Percentiles rank a stretch among this genome's conserved stretches.
Conservation (phyloP, 176 grass and related monocot species). For the Aegilops bicornis region DNA sequence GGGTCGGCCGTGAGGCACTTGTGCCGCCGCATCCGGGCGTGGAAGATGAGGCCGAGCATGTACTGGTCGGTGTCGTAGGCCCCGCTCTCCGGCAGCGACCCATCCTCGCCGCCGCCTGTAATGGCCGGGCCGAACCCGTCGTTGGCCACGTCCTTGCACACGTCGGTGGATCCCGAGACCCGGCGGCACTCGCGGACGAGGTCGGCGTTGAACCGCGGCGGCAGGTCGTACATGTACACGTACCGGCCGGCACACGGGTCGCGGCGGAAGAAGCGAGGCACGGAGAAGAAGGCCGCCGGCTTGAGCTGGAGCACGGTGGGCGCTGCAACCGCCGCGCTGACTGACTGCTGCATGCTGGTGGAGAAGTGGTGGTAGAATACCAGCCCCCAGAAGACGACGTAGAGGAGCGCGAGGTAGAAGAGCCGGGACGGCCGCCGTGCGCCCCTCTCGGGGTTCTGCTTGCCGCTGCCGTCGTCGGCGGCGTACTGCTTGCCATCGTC, state of each 20-base stretch:
- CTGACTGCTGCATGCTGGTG: background rate
- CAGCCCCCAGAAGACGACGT: background rate
- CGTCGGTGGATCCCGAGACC: slow-evolving; percentile 18
- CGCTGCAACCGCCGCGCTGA: background rate
- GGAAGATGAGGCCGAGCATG: slow-evolving; percentile 73
- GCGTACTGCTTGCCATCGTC: background rate
- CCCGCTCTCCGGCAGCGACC: slow-evolving; percentile 23
- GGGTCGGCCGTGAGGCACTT: slow-evolving; percentile 61
- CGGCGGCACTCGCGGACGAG: slow-evolving; percentile 34
- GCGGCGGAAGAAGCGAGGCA: background rate
- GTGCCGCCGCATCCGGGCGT: slow-evolving; percentile 60
- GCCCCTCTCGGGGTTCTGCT: background rate
- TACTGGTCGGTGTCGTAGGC: slow-evolving; percentile 75
- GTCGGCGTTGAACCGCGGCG: slow-evolving; percentile 54
- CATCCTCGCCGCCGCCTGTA: background rate
- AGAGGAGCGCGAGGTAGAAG: background rate
- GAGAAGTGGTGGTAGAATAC: slow-evolving; percentile 4
- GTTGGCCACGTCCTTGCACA: slow-evolving; percentile 50
- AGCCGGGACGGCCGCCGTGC: background rate
- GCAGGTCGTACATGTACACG: slow-evolving; percentile 62
- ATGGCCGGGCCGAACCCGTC: slow-evolving; percentile 36
- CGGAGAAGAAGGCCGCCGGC: background rate
- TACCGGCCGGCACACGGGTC: slow-evolving; percentile 42
- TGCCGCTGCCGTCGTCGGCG: background rate
- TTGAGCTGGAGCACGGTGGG: background rate